These are phyloP conservation scores for Rhodotorula taiwanensis DNA, from an alignment of 768 basidiomycete species.

Conservation along the genomic window DNA sequence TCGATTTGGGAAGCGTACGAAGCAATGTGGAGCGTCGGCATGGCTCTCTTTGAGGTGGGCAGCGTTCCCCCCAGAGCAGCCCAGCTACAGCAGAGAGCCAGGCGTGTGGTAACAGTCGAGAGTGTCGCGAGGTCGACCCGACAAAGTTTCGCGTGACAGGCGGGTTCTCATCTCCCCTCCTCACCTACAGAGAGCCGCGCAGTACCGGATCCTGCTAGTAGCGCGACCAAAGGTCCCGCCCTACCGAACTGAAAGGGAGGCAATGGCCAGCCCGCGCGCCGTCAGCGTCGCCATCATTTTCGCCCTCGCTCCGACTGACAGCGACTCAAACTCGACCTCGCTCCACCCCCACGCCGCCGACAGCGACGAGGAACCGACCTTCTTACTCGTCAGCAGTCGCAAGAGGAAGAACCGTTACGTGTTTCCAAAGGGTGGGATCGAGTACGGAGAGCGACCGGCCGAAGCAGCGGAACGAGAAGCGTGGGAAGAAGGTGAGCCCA, in stretches of 20 bases:
- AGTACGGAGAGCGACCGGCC: conserved; percentile 10
- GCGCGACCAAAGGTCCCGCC: too few species aligned
- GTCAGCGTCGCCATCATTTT: conserved; percentile 26
- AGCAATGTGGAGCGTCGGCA: neutral
- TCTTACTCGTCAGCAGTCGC: conserved; percentile 16
- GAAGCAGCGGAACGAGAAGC: conserved; percentile 19
- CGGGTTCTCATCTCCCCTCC: too few species aligned
- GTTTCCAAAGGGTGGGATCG: conserved; percentile 34
- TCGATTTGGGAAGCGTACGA: neutral
- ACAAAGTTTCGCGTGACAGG: too few species aligned
- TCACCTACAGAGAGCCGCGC: too few species aligned
- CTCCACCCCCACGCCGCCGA: too few species aligned
- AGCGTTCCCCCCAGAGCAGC: neutral
- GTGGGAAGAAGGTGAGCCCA: conserved; percentile 35
- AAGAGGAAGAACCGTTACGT: conserved; percentile 26
- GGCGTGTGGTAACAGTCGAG: too few species aligned
- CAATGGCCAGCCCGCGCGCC: conserved; percentile 14
- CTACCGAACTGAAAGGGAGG: neutral
- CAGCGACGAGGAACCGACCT: neutral
- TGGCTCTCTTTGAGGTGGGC: neutral
- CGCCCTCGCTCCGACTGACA: neutral
- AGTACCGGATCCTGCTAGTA: too few species aligned
- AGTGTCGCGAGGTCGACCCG: too few species aligned
- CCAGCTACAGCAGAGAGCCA: neutral
- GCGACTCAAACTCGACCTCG: neutral